phyloP scores from a whole-genome alignment of 768 basidiomycete species.

The Obba rivulosa region DNA sequence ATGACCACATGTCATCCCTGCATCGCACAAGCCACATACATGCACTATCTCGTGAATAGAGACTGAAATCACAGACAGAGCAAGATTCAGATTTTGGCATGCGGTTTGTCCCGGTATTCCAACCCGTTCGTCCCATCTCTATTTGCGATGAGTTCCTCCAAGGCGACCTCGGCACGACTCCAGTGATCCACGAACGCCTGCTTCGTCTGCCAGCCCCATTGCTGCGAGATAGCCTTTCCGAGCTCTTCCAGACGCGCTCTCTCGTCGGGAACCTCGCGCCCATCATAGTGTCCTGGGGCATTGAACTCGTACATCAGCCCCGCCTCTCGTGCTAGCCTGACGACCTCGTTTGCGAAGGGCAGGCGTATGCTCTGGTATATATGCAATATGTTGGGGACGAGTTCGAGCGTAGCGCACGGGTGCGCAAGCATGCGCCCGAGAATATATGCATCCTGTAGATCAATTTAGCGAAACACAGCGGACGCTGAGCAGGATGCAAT shows the following conservation, averaged over 20 bases:
- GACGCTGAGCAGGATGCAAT: not conserved
- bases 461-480: not conserved
- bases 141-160: slow-evolving; percentile 2
- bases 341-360: slow-evolving; percentile 11
- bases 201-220: slow-evolving; percentile 15
- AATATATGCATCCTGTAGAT: slow-evolving; percentile 21
- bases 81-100: too few species aligned
- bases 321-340: slow-evolving; percentile 7
- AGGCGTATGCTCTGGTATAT: slow-evolving; percentile 20
- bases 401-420: slow-evolving; percentile 7
- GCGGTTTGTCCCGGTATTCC: too few species aligned
- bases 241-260: slow-evolving; percentile 4
- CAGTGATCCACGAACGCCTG: slow-evolving; percentile 8
- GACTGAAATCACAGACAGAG: too few species aligned
- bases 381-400: slow-evolving; percentile 8
- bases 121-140: too few species aligned
- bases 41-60: too few species aligned
- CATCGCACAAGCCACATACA: too few species aligned
- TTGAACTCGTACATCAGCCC: slow-evolving; percentile 20
- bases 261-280: not conserved
- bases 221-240: slow-evolving; percentile 2
- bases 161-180: slow-evolving; percentile 7
- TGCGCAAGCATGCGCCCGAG: slow-evolving; percentile 17
- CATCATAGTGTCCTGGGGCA: slow-evolving; percentile 11
- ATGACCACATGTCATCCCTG: too few species aligned